A percentile compares a stretch with the other conserved stretches of the same genome.
Conservation (phyloP, 129 eudicot genomes). For the Lactuca saligna region DNA sequence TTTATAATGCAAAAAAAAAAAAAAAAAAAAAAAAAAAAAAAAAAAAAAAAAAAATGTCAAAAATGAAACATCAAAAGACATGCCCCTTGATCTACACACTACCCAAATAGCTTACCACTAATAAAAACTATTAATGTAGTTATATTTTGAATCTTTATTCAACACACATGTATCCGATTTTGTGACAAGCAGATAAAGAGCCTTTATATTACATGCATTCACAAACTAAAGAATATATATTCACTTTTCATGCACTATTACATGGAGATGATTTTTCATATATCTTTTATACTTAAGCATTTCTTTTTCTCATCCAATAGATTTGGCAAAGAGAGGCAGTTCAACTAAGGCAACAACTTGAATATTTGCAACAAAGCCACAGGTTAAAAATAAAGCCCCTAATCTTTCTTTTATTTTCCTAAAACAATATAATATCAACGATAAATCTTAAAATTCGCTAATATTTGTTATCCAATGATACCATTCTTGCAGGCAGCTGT, state of each 20-base stretch:
- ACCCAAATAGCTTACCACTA: too few species aligned
- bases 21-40: too few species aligned
- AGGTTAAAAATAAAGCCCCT: constrained; percentile 35
- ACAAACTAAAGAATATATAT: constrained; percentile 8
- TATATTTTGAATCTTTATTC: too few species aligned
- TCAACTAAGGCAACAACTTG: constrained; percentile 64
- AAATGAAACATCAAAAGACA: too few species aligned
- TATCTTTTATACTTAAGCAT: constrained; percentile 2
- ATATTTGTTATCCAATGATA: constrained; percentile 8
- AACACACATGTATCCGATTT: too few species aligned
- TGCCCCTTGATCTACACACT: too few species aligned
- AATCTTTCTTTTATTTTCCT: constrained; percentile 10
- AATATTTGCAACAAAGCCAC: constrained; percentile 65
- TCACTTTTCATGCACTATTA: not conserved
- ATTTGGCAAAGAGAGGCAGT: constrained; percentile 75
- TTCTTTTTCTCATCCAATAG: constrained; percentile 29
- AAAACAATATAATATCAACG: not conserved
- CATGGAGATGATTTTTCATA: constrained; percentile 6
- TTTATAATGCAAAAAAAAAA: too few species aligned
- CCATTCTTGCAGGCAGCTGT: constrained; percentile 54
- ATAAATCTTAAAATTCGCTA: not conserved
- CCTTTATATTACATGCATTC: not conserved
- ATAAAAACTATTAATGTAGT: too few species aligned
- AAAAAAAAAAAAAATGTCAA: too few species aligned
- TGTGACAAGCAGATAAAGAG: constrained; percentile 12